Evolutionary conservation across 164 flowering plant species (phyloP), one percentile per base, ranked within the genome.

Genomic region (Macadamia integrifolia): DNA sequence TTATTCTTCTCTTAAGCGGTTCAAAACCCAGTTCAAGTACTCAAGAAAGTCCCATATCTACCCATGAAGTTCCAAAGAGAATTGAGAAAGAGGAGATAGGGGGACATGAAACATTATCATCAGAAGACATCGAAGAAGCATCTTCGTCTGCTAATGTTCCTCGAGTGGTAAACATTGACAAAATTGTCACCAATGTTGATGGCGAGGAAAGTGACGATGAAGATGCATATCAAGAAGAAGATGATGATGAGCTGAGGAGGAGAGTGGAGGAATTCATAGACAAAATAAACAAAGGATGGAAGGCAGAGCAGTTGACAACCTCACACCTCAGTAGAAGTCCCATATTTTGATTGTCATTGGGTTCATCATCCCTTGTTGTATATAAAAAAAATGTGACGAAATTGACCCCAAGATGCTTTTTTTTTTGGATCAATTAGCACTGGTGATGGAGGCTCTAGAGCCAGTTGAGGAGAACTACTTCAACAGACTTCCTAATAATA

Each of bases 261-360:
- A 79, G 79, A 69, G 73, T 73, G 0, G 85, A 83, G 65, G 85
- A 80, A 14, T 83, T 85, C 56, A 82, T 81, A 28, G 69, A 71
- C 7, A 78, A 77, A 46, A 69, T 78, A 11, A 78, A 76, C 58
- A 67, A 60, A 63, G 79, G 63, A 59, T 80, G 82, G 84, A 76
- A 62, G 64, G 78, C 64, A 35, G 83, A 81, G 49, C 62, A 15
- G 42, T 35, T 66, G 53, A 17, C 17, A 15, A 31, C 35, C 9
- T 62, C 53, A n/a, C 14, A 43, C 7, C 12, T 28, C 32, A 58
- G 6, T 11, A 46, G 50, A 46, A 46, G 9, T 8, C 50, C 50
- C 50, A 46, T 46, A 46, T 46, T 3, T 46, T 46, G 50, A 46
- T 8, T 46, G 50, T 46, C 13, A 11, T 2, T 46, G 50, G 50